These are phyloP conservation scores for Heracleum sosnowskyi DNA, from an alignment of 129 eudicot genomes.

Conservation along the genomic window DNA sequence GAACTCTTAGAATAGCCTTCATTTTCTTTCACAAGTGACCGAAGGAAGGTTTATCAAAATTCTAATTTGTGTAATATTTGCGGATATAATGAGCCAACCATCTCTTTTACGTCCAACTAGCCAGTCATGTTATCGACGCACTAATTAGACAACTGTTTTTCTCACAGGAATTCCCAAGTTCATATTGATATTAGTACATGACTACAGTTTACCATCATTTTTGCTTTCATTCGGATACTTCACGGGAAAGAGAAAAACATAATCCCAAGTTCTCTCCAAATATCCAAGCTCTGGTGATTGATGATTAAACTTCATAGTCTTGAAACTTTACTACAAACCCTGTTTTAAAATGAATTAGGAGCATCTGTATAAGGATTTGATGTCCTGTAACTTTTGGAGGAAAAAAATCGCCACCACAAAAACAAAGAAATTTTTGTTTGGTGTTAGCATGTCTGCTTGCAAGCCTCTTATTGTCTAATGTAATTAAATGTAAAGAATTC, in stretches of 20 bases:
- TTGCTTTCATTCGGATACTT: constrained; percentile 76
- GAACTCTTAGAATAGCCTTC: too few relatives aligned
- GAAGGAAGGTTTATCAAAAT: too few relatives aligned
- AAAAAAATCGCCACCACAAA: background rate
- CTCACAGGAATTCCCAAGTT: constrained; percentile 82
- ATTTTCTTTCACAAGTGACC: too few relatives aligned
- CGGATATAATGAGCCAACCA: too few relatives aligned
- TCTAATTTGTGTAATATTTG: too few relatives aligned
- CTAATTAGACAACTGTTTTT: too few relatives aligned
- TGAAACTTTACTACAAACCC: too few relatives aligned
- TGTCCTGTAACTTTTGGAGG: background rate
- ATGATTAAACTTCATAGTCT: too few relatives aligned
- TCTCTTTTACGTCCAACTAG: too few relatives aligned
- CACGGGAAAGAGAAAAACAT: constrained; percentile 95
- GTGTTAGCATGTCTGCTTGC: background rate
- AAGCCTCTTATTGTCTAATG: background rate
- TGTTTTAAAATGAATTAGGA: too few relatives aligned
- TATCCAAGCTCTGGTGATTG: constrained; percentile 77
- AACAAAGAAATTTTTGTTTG: background rate
- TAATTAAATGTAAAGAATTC: background rate
- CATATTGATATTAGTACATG: constrained; percentile 92
- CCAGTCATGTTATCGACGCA: too few relatives aligned
- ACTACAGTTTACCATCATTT: constrained; percentile 85
- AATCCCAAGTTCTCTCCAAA: constrained; percentile 82
- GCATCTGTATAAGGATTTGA: too few relatives aligned